Evolutionary conservation across 495 filamentous ascomycete genomes (phyloP).

Genomic region (Penicilliopsis zonata): DNA sequence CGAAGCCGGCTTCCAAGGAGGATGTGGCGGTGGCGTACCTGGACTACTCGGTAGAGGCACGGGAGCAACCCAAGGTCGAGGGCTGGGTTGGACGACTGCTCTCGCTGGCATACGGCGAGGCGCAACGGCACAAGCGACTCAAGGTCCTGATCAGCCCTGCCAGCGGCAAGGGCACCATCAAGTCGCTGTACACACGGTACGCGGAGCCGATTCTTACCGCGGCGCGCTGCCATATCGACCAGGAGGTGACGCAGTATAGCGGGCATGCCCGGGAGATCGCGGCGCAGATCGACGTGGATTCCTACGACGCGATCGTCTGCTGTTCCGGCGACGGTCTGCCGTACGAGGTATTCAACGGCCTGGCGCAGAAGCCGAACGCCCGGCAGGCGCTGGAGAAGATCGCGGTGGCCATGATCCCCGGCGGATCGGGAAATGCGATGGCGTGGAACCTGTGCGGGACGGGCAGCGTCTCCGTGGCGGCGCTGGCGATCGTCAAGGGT

Average conservation of each 20-base stretch:
- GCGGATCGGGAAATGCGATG: slow-evolving; percentile 91
- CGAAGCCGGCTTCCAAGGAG: slow-evolving; percentile 41
- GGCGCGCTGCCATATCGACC: slow-evolving; percentile 63
- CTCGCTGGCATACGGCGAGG: slow-evolving; percentile 58
- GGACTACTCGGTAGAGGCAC: slow-evolving; percentile 46
- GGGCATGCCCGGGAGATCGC: slow-evolving; percentile 76
- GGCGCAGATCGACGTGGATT: slow-evolving; percentile 63
- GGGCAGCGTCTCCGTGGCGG: slow-evolving; percentile 59
- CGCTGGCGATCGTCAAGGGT: slow-evolving; percentile 76
- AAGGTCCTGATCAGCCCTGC: slow-evolving; percentile 89
- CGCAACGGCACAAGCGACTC: slow-evolving; percentile 57
- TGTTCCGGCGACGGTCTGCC: slow-evolving; percentile 90
- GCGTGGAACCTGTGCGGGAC: slow-evolving; percentile 82
- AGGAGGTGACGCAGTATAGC: slow-evolving; percentile 56
- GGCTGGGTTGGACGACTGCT: slow-evolving; percentile 54
- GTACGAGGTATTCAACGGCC: slow-evolving; percentile 90
- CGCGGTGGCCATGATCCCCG: slow-evolving; percentile 83
- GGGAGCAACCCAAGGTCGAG: slow-evolving; percentile 35
- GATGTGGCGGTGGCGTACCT: slow-evolving; percentile 45
- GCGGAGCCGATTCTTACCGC: slow-evolving; percentile 77
- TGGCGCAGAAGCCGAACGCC: slow-evolving; percentile 66
- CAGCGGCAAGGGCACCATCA: slow-evolving; percentile 70
- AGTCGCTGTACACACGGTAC: slow-evolving; percentile 59
- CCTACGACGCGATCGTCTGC: slow-evolving; percentile 72
- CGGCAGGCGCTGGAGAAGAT: slow-evolving; percentile 59